Evolutionary conservation across 208 protist genomes (phyloP).

Genomic region (Novymonas esmeraldas): DNA sequence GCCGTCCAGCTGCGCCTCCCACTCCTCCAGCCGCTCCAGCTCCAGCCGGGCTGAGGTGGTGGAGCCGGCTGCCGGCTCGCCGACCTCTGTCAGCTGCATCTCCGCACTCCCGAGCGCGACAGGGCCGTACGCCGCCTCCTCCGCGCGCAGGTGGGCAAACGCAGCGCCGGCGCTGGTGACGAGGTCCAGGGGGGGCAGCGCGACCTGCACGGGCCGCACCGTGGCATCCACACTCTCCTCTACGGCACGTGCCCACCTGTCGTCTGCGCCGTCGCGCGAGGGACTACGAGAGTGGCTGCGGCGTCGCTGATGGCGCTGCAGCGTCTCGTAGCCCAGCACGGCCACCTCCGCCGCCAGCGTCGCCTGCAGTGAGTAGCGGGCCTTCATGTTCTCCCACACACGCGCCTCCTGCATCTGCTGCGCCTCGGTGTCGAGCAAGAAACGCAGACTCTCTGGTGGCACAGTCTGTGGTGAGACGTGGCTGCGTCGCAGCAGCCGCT

Average conservation of each 20-base stretch:
- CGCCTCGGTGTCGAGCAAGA: conserved; percentile 35
- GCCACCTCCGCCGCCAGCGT: conserved; percentile 67
- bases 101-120: conserved; percentile 18
- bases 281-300: conserved; percentile 4
- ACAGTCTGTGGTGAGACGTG: conserved; percentile 19
- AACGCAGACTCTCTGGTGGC: conserved; percentile 21
- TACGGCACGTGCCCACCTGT: neutral
- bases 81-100: conserved; percentile 60
- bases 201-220: conserved; percentile 14
- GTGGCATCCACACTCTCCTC: neutral
- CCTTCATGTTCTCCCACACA: conserved; percentile 57
- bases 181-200: conserved; percentile 29
- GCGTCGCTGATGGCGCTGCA: conserved; percentile 10
- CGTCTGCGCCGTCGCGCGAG: neutral
- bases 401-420: conserved; percentile 38
- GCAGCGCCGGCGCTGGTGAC: conserved; percentile 20
- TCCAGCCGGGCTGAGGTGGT: conserved; percentile 77
- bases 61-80: conserved; percentile 36
- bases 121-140: conserved; percentile 17
- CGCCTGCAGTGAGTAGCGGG: conserved; percentile 70
- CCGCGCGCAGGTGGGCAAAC: conserved; percentile 26
- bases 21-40: conserved; percentile 36
- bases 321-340: conserved; percentile 32
- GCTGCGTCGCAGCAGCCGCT: conserved; percentile 29
- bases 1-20: conserved; percentile 11